Base-by-base conservation (phyloP, 441 rosid species). In the Metrosideros polymorpha region DNA sequence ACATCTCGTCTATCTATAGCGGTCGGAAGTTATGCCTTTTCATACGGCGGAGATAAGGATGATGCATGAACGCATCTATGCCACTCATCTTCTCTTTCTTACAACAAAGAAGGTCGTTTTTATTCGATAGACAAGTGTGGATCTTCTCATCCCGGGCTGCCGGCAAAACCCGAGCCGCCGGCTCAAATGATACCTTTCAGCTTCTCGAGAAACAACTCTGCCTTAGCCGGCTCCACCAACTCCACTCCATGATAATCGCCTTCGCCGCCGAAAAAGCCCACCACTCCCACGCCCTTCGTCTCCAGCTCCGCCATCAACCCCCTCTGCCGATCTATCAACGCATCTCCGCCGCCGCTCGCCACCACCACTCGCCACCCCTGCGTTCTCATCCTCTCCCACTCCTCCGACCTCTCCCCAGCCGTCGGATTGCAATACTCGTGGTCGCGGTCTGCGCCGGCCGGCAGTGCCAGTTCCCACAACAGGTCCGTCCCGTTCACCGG, bases 241-340 rank as follows among this genome's bases (percentile, higher is more conserved):
- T 66, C 77, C 77, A 66, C 77, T 19, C 45, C 14, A 32, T 66
- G 77, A 66, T 71, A 71, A 6, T 39, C 79, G 4, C 47, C 79
- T 22, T 71, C 47, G n/a, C 47, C 47, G 25, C 79, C 79, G 47
- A 39, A 71, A 71, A 71, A 12, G 47, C 86, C 88, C 59, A 4
- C 90, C 29, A 92, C 93, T 13, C 85, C 47, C 2, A 93, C 14
- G 4, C 93, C 93, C 18, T 85, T 92, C 39, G 83, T 87, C 82
- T 88, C 86, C 91, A 94, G 59, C 86, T 89, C 27, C 82, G 66
- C 86, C 32, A 76, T 89, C 6, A 91, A 7, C 30, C 88, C 91
- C 61, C 82, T 85, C 89, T 93, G 94, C 59, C 92, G 90, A 84
- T 93, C 95, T 12, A 92, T 39, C 79, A 93, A 29, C 3, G 93